Percentiles rank a stretch among this genome's conserved stretches.
phyloP scores from a whole-genome alignment of 352 stramenopile genomes.

The Phytophthora europaea region DNA sequence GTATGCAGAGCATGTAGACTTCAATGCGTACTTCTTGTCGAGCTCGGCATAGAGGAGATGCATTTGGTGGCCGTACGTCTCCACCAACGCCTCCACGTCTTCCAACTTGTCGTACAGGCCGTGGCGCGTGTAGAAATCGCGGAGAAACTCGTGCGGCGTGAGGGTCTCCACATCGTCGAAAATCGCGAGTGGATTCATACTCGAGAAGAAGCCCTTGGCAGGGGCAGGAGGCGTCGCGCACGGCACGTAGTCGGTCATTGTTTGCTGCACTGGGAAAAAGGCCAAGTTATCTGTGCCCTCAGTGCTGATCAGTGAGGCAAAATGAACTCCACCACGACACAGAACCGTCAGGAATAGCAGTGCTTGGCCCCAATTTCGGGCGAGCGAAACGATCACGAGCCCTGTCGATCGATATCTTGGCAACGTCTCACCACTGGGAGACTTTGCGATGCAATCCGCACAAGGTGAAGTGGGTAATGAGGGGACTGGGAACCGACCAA shows the following conservation, averaged over 20 bases:
- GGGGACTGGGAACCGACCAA: neutral
- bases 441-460: constrained; percentile 6
- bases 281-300: neutral
- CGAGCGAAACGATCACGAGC: constrained; percentile 13
- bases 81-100: constrained; percentile 73
- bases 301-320: neutral
- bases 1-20: too few relatives aligned
- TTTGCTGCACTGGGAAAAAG: neutral
- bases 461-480: neutral
- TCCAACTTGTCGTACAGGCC: constrained; percentile 73
- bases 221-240: constrained; percentile 22
- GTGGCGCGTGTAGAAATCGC: constrained; percentile 78
- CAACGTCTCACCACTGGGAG: constrained; percentile 5
- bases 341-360: constrained; percentile 15
- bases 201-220: constrained; percentile 55
- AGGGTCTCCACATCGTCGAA: constrained; percentile 64
- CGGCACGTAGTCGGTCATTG: constrained; percentile 29
- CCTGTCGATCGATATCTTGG: constrained; percentile 4
- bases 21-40: constrained; percentile 67
- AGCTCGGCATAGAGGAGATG: constrained; percentile 67
- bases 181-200: constrained; percentile 64
- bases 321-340: neutral
- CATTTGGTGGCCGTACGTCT: constrained; percentile 62
- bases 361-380: neutral
- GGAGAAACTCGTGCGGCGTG: constrained; percentile 70